Base-by-base conservation (phyloP, 805 yeast genomes). In the Saturnispora hagleri region DNA sequence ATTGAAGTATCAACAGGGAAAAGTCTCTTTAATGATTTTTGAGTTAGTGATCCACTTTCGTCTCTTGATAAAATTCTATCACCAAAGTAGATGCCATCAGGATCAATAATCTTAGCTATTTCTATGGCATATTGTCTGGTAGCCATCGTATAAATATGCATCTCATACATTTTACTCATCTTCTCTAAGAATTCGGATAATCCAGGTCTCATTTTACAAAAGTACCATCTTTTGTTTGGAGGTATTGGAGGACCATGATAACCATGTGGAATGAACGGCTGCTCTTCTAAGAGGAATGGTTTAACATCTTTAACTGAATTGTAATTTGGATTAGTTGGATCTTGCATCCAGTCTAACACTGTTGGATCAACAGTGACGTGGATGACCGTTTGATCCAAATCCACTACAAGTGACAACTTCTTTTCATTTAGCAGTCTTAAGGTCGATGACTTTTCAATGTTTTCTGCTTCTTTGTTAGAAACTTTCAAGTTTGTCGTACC, bases 341-440 rank as follows among this genome's bases (percentile, higher is more conserved):
- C 97, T 48, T 76, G 75, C 75, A 86, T 89, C 99, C 99, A 93
- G 62, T 88, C 96, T 0, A 93, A 93, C 31, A 93, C 95, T 0
- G 97, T 89, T 0, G 97, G 97, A 65, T 93, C 99, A 17, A 91
- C 97, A 5, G 97, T 91, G 42, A 97, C 96, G 63, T 93, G 99
- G 33, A 93, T 91, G 5, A 93, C 95, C 0, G 99, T 93, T 66
- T 93, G 99, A 70, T 93, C 99, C 56, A 93, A 74, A 73, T 93
- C 99, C 5, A 93, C 99, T 28, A 93, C 98, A 52, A 93, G 73
- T 31, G 93, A 89, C 55, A 93, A 73, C 65, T 87, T 88, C 53
- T 76, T 72, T 50, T 80, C 86, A 15, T 72, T 65, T 5, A 81
- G 67, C 46, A 93, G 73, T 53, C 84, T 73, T 52, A 73, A 70